phyloP scores from a whole-genome alignment of 495 filamentous ascomycete genomes.

The Xylaria grammica region DNA sequence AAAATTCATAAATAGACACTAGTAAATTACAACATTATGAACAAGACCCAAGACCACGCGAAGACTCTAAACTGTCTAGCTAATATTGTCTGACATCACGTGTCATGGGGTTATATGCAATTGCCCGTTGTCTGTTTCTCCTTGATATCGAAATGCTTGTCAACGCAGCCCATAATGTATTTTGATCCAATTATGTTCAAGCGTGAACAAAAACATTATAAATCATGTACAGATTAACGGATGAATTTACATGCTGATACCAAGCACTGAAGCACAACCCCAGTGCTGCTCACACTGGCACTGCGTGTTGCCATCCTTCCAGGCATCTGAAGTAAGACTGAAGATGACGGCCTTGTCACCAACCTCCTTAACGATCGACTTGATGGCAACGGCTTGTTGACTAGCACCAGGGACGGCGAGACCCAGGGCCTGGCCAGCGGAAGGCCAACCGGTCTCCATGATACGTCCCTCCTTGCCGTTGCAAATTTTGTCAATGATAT shows the following conservation, averaged over 20 bases:
- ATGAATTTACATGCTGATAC: conserved; percentile 33
- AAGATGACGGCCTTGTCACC: conserved; percentile 74
- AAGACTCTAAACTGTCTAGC: background rate
- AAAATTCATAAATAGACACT: conserved; percentile 37
- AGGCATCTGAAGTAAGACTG: conserved; percentile 77
- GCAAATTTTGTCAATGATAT: conserved; percentile 69
- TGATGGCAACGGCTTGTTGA: conserved; percentile 76
- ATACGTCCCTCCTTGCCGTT: conserved; percentile 68
- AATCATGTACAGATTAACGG: conserved; percentile 23
- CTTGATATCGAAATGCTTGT: background rate
- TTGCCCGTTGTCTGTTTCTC: background rate
- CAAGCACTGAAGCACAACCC: conserved; percentile 59
- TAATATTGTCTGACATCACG: background rate
- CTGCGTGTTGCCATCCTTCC: conserved; percentile 71
- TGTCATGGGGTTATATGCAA: conserved; percentile 4
- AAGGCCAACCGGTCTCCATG: conserved; percentile 94
- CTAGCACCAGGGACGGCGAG: conserved; percentile 66
- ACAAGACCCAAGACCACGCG: conserved; percentile 29
- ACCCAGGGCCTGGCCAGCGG: conserved; percentile 69
- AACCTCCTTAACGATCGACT: conserved; percentile 59
- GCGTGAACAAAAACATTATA: background rate
- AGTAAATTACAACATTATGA: conserved; percentile 47
- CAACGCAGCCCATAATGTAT: background rate
- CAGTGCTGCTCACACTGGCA: conserved; percentile 82
- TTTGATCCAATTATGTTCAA: background rate